Base-by-base conservation (phyloP, 2,329 filamentous ascomycete genomes). In the Penicillium sp. region DNA sequence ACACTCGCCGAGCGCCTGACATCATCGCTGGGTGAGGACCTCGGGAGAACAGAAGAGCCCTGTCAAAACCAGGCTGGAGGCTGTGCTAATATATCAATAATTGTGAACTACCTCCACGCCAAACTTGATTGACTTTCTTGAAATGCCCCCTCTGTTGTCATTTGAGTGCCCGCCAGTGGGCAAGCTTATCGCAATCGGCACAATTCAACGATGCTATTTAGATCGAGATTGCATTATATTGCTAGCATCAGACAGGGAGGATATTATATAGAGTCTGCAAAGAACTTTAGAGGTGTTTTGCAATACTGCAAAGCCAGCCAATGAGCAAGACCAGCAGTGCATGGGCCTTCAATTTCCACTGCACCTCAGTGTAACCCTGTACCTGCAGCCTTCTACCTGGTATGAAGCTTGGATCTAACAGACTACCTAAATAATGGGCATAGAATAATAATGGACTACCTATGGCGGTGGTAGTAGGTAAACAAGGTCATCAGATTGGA, bases 1-100 rank as follows among this genome's bases (percentile, higher is more conserved):
- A 67, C 50, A 67, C 41, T 62, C 51, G 31, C 67, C 54, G 56
- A 59, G 10, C 45, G 41, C 55, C 55, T 69, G 63, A 69, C 67
- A 69, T 69, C 66, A 69, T 69, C 45, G 22, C 8, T 17, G 11
- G 39, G 34, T 8, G 55, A 39, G 35, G 10, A 52, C 49, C 35
- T 35, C 48, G 49, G 15, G 48, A 34, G 43, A 17, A 25, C 7
- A 20, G 8, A n/a, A 31, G 4, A 45, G 31, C 7, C 31, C 31
- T 10, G 31, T 10, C 8, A 31, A 2, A 10, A 20, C 20, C 20
- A 20, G 20, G 2, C 22, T 3, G 22, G 4, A 22, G 22, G 22
- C 22, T 22, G 4, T 22, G 22, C 22, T 22, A 4, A 22, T 22
- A 22, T 28, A 28, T 28, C 25, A 28, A 28, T 28, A 28, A 28